phyloP scores from a whole-genome alignment of 345 rosid species.

The Linum trigynum region DNA sequence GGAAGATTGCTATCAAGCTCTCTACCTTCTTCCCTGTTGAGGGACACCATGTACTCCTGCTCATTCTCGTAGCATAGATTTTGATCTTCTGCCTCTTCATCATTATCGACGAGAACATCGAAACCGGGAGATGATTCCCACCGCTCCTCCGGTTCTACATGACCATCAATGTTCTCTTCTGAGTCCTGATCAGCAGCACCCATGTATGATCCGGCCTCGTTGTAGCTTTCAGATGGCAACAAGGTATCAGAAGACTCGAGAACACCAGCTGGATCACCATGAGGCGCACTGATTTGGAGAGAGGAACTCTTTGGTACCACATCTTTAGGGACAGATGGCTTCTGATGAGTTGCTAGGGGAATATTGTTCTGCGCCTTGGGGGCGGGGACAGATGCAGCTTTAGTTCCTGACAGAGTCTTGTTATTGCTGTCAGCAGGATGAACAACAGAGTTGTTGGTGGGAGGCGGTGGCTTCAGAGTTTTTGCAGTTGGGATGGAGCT shows the following conservation, averaged over 20 bases:
- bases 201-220: conserved; percentile 5
- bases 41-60: conserved; percentile 16
- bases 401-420: conserved; percentile 14
- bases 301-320: not conserved
- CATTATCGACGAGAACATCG: conserved; percentile 22
- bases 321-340: conserved; percentile 5
- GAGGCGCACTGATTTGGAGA: not conserved
- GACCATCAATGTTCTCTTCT: conserved; percentile 9
- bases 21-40: conserved; percentile 22
- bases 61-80: conserved; percentile 19
- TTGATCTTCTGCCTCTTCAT: not conserved
- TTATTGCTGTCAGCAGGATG: conserved; percentile 11
- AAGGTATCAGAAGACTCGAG: conserved; percentile 15
- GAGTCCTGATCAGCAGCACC: conserved; percentile 14
- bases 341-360: conserved; percentile 12
- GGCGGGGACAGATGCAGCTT: conserved; percentile 3
- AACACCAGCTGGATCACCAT: conserved; percentile 4
- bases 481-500: conserved; percentile 14
- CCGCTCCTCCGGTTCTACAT: conserved; percentile 12
- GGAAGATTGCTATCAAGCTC: not conserved
- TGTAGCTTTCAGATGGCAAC: conserved; percentile 13
- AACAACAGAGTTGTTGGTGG: conserved; percentile 8
- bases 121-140: conserved; percentile 24
- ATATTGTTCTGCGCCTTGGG: conserved; percentile 6
- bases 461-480: conserved; percentile 9